Base-by-base conservation (phyloP, 768 basidiomycete species). In the Mycena vitilis region DNA sequence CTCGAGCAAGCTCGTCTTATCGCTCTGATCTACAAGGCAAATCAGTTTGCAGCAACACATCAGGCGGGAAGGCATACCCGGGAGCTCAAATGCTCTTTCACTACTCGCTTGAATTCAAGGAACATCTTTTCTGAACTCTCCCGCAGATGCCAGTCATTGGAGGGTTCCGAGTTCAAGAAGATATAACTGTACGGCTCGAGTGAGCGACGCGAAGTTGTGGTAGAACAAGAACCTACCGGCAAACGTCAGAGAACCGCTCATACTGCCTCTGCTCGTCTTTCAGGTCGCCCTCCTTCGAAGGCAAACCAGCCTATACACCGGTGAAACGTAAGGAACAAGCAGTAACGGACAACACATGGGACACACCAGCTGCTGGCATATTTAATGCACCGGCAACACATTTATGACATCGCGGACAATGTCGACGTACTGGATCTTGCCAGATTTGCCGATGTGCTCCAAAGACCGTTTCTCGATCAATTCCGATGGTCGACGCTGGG, bases 371-470 rank as follows among this genome's bases (percentile, higher is more conserved):
- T 86, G 75, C 38, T 85, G 80, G 12, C 85, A 84, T 36, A 89
- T 81, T 89, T 89, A 93, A 66, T 86, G 82, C 6, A 90, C 76
- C 0, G 91, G 87, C 45, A 91, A 65, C 36, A 83, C 74, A 68
- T 93, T 90, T 73, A 91, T 85, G 23, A 93, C 91, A 70, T 93
- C 89, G 48, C 80, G 81, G 9, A 93, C 85, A 44, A 93, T 83
- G 73, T 94, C 90, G 23, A 92, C 75, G 57, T 76, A 81, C 62
- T 73, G 64, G 40, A 66, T 55, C 55, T 54, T 62, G 16, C 51
- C 61, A 22, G 49, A 57, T 51, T 60, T 60, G 44, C 66, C 63
- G 36, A 68, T 54, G 51, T 65, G 63, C 18, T 64, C 54, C 18
- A 71, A 54, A 15, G 40, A 66, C 37, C 61, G 63, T 22, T 48